Base-by-base conservation (phyloP, 2,329 filamentous ascomycete species). In the Cladobotryum protrusum region DNA sequence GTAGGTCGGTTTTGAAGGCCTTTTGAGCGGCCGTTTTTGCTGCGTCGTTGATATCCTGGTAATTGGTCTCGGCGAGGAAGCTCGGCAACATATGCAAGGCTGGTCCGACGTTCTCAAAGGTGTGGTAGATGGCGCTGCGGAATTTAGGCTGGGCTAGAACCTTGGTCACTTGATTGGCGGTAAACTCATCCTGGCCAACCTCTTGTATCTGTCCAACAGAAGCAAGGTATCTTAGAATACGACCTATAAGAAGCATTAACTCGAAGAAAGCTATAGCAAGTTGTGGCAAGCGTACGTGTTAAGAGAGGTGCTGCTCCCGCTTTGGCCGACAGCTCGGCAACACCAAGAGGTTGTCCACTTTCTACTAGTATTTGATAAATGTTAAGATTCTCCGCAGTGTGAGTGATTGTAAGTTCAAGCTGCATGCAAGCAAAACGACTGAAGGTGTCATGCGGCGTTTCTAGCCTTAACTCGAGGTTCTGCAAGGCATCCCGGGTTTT, bases 181-280 rank as follows among this genome's bases (percentile, higher is more conserved):
- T 46, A 35, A 62, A 70, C 0, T 45, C 49, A 54, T 65, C 57
- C 40, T 59, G 55, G 5, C 42, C 54, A 0, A 57, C 56, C 53
- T 69, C 63, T 4, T 47, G 36, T 43, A 69, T 60, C 13, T 63
- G 43, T 13, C 61, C 58, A 45, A 62, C 61, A 2, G 67, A 56
- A 13, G 61, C 61, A 35, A 65, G 59, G 35, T 60, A 62, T 17
- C 66, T 60, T 2, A 69, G 50, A 7, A 69, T 49, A 36, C 65
- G 63, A 29, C 58, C 55, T 43, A 58, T 42, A 13, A 29, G 24
- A 29, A 29, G 24, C 24, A 29, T 29, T 29, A 29, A 29, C 24
- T 9, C 6, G 24, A 8, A 37, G 35, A 5, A 37, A 17, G 12
- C 14, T 14, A 37, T n/a, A 2, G n/a, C 14, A 37, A 37, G 12